Evolutionary conservation across 345 rosid species (phyloP).

Genomic region (Populus pruinosa): DNA sequence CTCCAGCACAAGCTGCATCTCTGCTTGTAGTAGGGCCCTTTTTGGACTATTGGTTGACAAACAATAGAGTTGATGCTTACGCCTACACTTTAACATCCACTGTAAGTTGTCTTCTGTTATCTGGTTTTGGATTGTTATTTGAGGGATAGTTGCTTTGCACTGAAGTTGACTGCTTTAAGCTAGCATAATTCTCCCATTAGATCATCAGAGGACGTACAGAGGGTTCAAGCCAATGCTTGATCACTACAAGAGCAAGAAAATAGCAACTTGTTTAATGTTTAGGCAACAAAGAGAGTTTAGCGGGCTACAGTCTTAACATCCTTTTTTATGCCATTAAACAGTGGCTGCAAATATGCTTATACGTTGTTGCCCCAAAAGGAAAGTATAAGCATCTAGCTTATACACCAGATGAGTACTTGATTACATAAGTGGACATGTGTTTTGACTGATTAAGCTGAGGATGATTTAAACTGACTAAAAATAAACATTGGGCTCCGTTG

Average conservation of each 20-base stretch:
- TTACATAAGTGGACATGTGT: neutral
- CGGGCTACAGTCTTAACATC: too few species aligned
- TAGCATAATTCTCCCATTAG: neutral
- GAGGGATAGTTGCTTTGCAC: neutral
- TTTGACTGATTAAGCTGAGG: neutral
- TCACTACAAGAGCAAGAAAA: neutral
- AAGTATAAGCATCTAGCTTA: neutral
- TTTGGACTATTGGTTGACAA: conserved; percentile 82
- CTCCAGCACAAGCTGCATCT: conserved; percentile 92
- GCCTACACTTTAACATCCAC: conserved; percentile 48
- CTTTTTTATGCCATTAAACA: neutral
- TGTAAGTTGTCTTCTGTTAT: conserved; percentile 41
- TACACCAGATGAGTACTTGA: neutral
- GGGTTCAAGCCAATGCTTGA: neutral
- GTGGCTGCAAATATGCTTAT: neutral
- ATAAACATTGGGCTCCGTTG: neutral
- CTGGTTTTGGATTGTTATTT: neutral
- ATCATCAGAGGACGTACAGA: neutral
- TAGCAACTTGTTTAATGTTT: neutral
- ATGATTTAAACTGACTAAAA: neutral
- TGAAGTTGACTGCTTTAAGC: neutral
- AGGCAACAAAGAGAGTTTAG: too few species aligned
- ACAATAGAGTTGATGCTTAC: conserved; percentile 69
- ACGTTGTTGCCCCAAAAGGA: neutral
- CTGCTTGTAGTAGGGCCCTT: conserved; percentile 82